Evolutionary conservation across 2,329 filamentous ascomycete species (phyloP), one percentile per base, ranked within the genome.

Genomic region (Aspergillus floridensis): DNA sequence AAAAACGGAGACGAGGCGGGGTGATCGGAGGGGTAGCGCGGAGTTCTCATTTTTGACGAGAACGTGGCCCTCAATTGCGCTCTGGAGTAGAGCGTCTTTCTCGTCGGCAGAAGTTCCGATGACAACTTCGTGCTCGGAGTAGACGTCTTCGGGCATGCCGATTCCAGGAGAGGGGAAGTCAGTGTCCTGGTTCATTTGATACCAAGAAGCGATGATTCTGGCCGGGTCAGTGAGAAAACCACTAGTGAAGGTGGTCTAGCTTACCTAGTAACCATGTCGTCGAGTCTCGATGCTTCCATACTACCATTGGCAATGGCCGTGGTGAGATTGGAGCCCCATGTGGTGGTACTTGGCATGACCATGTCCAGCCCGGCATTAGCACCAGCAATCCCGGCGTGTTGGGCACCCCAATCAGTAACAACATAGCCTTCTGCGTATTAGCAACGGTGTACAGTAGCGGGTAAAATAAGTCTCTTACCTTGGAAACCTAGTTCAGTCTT

Each of bases 401-500:
- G 88, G 4, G 89, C 91, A 65, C 82, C 79, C 90, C 91, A 95
- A 71, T 96, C 91, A 16, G 85, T 86, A 82, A 91, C 86, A 55
- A 93, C 84, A 67, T 91, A 92, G 0, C 90, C 90, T 72, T 91
- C 14, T 16, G 32, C 4, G 3, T 3, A 24, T 55, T 1, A 55
- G 26, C 2, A 21, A 10, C n/a, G 16, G n/a, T 54, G 24, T 2
- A 2, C 2, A 11, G 32, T 12, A 1, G 1, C 2, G 52, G 12
- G 7, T 8, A 10, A 6, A 8, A 0, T 7, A 16, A n/a, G 5
- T 11, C 0, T 6, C 53, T 24, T 11, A 55, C 90, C 81, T 67
- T 88, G 87, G 81, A 93, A 93, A n/a, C 88, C 90, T 11, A 95
- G 81, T 72, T 92, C 87, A 14, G 81, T 76, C 75, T 91, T 91